Percentiles rank a stretch among this genome's conserved stretches.
Evolutionary conservation across 129 eudicot species (phyloP).

Genomic region (Flaveria sonorensis): DNA sequence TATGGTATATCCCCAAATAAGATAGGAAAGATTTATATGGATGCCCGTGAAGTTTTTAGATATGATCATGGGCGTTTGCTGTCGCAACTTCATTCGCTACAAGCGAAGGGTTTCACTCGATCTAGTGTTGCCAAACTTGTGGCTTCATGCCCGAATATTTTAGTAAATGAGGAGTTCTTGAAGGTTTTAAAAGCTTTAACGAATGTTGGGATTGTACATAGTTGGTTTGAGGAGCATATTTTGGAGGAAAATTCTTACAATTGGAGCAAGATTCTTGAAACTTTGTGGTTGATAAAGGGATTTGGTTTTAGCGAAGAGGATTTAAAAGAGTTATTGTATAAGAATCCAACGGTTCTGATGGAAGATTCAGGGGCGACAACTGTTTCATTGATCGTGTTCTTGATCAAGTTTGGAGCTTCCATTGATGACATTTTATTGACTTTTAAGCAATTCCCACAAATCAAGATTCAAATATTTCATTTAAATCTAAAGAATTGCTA

Average conservation of each 20-base stretch:
- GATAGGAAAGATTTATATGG: conserved; percentile 70
- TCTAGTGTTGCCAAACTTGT: conserved; percentile 50
- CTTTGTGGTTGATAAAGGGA: conserved; percentile 41
- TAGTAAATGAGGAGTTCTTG: conserved; percentile 39
- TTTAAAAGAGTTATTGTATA: conserved; percentile 36
- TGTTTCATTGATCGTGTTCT: conserved; percentile 44
- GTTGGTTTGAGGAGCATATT: conserved; percentile 61
- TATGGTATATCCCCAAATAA: conserved; percentile 57
- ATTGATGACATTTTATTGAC: conserved; percentile 35
- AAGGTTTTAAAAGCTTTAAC: conserved; percentile 42
- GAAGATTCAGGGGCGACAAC: conserved; percentile 51
- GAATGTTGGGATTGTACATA: conserved; percentile 42
- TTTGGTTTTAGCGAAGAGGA: conserved; percentile 48
- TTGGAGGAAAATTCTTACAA: conserved; percentile 43
- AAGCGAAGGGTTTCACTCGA: conserved; percentile 50
- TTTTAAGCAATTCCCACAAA: conserved; percentile 51
- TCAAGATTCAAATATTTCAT: conserved; percentile 37
- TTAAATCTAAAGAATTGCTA: conserved; percentile 53
- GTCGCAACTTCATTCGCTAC: conserved; percentile 42
- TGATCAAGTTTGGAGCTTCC: conserved; percentile 61
- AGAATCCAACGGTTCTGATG: conserved; percentile 49
- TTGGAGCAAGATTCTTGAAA: conserved; percentile 60
- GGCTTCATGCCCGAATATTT: conserved; percentile 55
- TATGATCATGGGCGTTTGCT: conserved; percentile 55
- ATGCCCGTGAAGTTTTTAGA: conserved; percentile 55